Evolutionary conservation across 495 filamentous ascomycete genomes (phyloP), one percentile per base, ranked within the genome.

Genomic region (Daldinia decipiens): DNA sequence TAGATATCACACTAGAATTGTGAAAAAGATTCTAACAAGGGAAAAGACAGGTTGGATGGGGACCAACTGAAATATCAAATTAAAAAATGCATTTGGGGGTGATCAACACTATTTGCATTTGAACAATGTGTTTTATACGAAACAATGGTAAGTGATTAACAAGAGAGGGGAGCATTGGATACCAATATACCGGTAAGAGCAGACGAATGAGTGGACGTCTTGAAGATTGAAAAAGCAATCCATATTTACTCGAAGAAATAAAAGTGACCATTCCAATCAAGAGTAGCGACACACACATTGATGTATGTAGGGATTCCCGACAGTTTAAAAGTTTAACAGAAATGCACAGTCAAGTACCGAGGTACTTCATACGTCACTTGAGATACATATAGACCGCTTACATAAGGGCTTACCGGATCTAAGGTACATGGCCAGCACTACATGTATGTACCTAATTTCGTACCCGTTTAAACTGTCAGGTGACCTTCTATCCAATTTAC

Each of bases 171-270:
- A 65, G 56, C 36, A 67, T 43, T 43, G 1, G 17, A 51, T 60
- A 29, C 63, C 55, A 53, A 51, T 59, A 45, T 32, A 21, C 24
- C 43, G 68, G 68, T 52, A 66, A 50, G 43, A 31, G 11, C 3
- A 8, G 19, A 45, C 62, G 58, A 71, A 71, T 66, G 36, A 61
- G 24, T 19, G 12, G 27, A 31, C 12, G 34, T 26, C 29, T 31
- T 47, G 36, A 63, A 69, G 53, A 65, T 39, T 55, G 12, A 53
- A 66, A 66, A 71, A 71, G 68, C 57, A 66, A 66, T 34, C 4
- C 12, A 27, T 7, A 40, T 38, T 4, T 57, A 21, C 21, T 65
- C 40, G 38, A 61, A 54, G 55, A 61, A 55, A 45, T 63, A 45
- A n/a, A 31, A 43, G n/a, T 11, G 17, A 31, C 27, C 11, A 17